These are phyloP conservation scores for Meyerozyma smithsonii DNA, from an alignment of 1,139 yeast genomes.

Conservation along the genomic window DNA sequence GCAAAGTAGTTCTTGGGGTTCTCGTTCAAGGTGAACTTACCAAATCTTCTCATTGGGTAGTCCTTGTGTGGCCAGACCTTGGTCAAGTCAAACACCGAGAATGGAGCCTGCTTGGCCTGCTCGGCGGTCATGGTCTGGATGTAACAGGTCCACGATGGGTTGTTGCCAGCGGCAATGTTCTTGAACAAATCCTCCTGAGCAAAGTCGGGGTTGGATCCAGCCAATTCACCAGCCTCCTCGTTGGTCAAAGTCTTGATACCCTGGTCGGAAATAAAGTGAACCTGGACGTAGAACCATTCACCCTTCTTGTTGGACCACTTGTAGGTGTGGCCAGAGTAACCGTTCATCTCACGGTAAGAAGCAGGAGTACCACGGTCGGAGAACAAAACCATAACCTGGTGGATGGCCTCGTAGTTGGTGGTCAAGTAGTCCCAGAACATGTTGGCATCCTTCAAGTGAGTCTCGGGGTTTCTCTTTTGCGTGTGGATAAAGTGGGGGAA, in stretches of 20 bases:
- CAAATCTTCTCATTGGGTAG: slow-evolving; percentile 71
- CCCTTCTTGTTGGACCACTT: slow-evolving; percentile 65
- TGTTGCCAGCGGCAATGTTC: slow-evolving; percentile 53
- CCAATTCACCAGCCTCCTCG: slow-evolving; percentile 52
- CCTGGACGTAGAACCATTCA: slow-evolving; percentile 62
- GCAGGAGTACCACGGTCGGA: slow-evolving; percentile 74
- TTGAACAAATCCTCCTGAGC: slow-evolving; percentile 55
- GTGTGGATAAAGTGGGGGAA: slow-evolving; percentile 89
- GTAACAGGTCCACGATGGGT: slow-evolving; percentile 62
- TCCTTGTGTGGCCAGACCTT: slow-evolving; percentile 80
- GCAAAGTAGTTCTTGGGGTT: slow-evolving; percentile 78
- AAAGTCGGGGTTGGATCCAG: slow-evolving; percentile 61
- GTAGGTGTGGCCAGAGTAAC: slow-evolving; percentile 74
- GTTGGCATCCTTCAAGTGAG: slow-evolving; percentile 47
- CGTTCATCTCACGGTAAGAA: slow-evolving; percentile 61
- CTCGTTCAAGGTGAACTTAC: slow-evolving; percentile 63
- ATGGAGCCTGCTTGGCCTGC: slow-evolving; percentile 56
- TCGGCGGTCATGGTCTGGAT: slow-evolving; percentile 71
- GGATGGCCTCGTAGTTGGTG: slow-evolving; percentile 58
- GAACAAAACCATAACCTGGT: slow-evolving; percentile 60
- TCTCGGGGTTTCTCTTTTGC: slow-evolving; percentile 63
- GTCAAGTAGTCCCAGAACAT: slow-evolving; percentile 68
- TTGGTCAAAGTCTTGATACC: slow-evolving; percentile 55
- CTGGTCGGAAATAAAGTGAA: slow-evolving; percentile 58
- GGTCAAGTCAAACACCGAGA: slow-evolving; percentile 65